These are phyloP conservation scores for Flagelloscypha sp. DNA, from an alignment of 768 basidiomycete genomes.

Conservation along the genomic window DNA sequence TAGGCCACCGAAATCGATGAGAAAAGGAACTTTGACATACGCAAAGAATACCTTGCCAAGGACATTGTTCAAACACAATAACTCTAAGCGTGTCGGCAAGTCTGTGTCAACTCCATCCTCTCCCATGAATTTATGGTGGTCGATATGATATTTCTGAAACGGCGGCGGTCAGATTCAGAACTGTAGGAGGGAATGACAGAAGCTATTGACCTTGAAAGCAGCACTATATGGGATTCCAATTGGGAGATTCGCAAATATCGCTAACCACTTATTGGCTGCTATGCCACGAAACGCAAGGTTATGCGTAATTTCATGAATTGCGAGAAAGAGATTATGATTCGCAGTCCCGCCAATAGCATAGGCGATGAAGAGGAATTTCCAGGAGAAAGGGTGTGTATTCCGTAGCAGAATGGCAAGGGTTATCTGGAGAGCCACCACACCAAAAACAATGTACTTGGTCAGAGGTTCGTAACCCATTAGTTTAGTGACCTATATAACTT, in stretches of 20 bases:
- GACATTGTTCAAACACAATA: slow-evolving; percentile 85
- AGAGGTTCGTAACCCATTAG: slow-evolving; percentile 93
- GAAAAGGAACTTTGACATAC: slow-evolving; percentile 36
- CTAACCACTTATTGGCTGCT: slow-evolving; percentile 74
- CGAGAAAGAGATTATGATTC: slow-evolving; percentile 96
- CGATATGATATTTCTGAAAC: slow-evolving; percentile 78
- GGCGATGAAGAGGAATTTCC: slow-evolving; percentile 64
- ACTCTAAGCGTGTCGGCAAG: slow-evolving; percentile 79
- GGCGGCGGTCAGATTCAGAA: neutral
- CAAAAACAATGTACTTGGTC: slow-evolving; percentile 84
- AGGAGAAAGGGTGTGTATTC: slow-evolving; percentile 59
- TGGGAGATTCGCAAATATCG: slow-evolving; percentile 86
- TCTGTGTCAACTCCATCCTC: slow-evolving; percentile 97
- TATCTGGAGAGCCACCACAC: slow-evolving; percentile 76
- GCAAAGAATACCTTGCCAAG: slow-evolving; percentile 98
- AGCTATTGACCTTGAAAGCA: slow-evolving; percentile 73
- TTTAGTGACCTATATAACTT: slow-evolving; percentile 63
- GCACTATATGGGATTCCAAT: slow-evolving; percentile 94
- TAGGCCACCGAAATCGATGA: neutral
- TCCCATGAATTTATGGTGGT: slow-evolving; percentile 93
- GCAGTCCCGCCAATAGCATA: slow-evolving; percentile 89
- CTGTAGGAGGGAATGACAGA: neutral
- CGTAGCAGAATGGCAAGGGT: slow-evolving; percentile 55
- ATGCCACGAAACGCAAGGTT: slow-evolving; percentile 89
- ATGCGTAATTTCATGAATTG: slow-evolving; percentile 98